Base-by-base conservation (phyloP, 495 filamentous ascomycete species). In the Usnea hakonensis region DNA sequence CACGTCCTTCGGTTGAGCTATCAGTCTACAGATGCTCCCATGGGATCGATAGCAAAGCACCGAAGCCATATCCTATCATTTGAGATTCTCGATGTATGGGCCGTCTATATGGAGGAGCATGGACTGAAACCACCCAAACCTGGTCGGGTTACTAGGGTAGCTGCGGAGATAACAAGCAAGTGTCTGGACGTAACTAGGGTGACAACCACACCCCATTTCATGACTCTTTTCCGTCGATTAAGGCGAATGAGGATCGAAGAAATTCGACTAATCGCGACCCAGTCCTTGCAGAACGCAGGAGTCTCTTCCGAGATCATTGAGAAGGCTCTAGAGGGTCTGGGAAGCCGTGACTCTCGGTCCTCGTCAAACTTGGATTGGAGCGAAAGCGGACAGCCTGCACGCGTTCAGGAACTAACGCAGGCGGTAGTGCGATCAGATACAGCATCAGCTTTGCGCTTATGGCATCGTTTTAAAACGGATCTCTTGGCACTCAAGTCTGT, bases 401-500 rank as follows among this genome's bases (percentile, higher is more conserved):
- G 48, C 26, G 26, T 52, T 32, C 10, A 5, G 8, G 40, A 30
- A 26, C 40, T 41, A 32, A 36, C n/a, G 0, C 35, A 14, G 40
- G 40, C 28, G 11, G 6, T 16, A 32, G 23, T 61, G 28, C 53
- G 33, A 38, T 37, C 35, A 55, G 57, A 64, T n/a, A 23, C 50
- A 23, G 53, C 19, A 32, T 17, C 16, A 14, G 62, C 54, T 26
- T 46, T 59, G 17, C 43, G 37, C 4, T 23, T 65, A n/a, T 69
- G 68, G 68, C 48, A 60, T 21, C 50, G 46, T n/a, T 62, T 60
- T 23, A 60, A 65, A n/a, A 21, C 17, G 21, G 7, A 41, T 30
- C 30, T 61, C n/a, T 37, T 35, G 9, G 26, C 28, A n/a, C 16
- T 37, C 33, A 28, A 60, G 16, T 23, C 55, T 19, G 46, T 58